Evolutionary conservation across 305 asterid species (phyloP).

Genomic region (Fraxinus dipetala): DNA sequence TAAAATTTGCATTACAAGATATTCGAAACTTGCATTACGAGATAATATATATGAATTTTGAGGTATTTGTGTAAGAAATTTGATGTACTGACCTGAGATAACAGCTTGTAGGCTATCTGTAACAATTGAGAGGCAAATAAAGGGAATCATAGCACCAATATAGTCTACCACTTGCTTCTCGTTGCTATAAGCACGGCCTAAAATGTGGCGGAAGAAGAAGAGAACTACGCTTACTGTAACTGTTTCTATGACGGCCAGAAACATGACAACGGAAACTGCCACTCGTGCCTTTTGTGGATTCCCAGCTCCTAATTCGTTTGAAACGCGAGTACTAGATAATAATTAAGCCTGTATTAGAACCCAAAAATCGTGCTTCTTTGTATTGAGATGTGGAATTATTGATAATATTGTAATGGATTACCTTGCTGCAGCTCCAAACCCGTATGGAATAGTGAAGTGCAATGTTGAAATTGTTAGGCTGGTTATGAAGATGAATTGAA

Average conservation of each 20-base stretch:
- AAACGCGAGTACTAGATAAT: slow-evolving; percentile 42
- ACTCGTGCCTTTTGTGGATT: slow-evolving; percentile 38
- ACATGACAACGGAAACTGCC: slow-evolving; percentile 33
- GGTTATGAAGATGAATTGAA: slow-evolving; percentile 11
- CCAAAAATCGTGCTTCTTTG: not conserved
- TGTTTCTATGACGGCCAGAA: slow-evolving; percentile 33
- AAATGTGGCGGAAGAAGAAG: slow-evolving; percentile 24
- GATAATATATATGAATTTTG: not conserved
- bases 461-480: slow-evolving; percentile 48
- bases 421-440: slow-evolving; percentile 55
- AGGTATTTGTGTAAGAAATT: not conserved
- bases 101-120: slow-evolving; percentile 48
- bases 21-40: not conserved
- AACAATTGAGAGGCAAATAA: slow-evolving; percentile 39
- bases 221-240: slow-evolving; percentile 20
- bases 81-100: slow-evolving; percentile 32
- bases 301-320: slow-evolving; percentile 54
- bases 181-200: slow-evolving; percentile 36
- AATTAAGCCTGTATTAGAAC: not conserved
- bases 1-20: not conserved
- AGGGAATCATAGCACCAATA: slow-evolving; percentile 35
- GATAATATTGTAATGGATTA: slow-evolving; percentile 5
- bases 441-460: slow-evolving; percentile 47
- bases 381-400: not conserved
- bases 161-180: slow-evolving; percentile 38